These are phyloP conservation scores for Dothiorella sarmentorum DNA, from an alignment of 2,329 filamentous ascomycete species.

Conservation along the genomic window DNA sequence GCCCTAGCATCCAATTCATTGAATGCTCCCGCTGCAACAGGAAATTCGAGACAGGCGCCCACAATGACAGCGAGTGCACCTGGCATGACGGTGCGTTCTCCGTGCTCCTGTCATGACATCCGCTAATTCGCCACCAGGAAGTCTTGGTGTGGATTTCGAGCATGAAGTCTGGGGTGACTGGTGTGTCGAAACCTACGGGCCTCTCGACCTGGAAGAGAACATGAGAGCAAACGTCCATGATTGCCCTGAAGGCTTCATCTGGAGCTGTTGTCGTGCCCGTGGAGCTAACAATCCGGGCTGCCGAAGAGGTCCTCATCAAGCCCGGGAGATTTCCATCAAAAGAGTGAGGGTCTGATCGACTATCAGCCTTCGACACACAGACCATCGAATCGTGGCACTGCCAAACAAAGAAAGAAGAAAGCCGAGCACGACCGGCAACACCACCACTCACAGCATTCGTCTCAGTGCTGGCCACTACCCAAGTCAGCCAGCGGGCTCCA, in stretches of 20 bases:
- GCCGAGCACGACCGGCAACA: too few relatives aligned
- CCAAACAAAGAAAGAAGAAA: neutral
- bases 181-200: neutral
- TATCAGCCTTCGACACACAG: neutral
- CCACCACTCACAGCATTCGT: too few relatives aligned
- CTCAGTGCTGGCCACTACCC: too few relatives aligned
- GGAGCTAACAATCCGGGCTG: slow-evolving; percentile 5
- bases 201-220: slow-evolving; percentile 6
- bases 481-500: too few relatives aligned
- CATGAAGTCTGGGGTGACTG: slow-evolving; percentile 10
- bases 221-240: neutral
- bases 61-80: slow-evolving; percentile 7
- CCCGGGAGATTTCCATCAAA: slow-evolving; percentile 9
- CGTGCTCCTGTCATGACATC: neutral
- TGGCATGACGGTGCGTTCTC: slow-evolving; percentile 10
- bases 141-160: neutral
- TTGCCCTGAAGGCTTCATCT: slow-evolving; percentile 4
- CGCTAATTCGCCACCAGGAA: slow-evolving; percentile 6
- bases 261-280: slow-evolving; percentile 6
- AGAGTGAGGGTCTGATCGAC: slow-evolving; percentile 3
- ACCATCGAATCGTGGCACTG: neutral
- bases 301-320: slow-evolving; percentile 6
- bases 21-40: slow-evolving; percentile 8
- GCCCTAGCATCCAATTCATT: slow-evolving; percentile 1
- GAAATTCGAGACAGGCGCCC: slow-evolving; percentile 10